These are phyloP conservation scores for Darksidea phi DNA, from an alignment of 495 filamentous ascomycete genomes.

Conservation along the genomic window DNA sequence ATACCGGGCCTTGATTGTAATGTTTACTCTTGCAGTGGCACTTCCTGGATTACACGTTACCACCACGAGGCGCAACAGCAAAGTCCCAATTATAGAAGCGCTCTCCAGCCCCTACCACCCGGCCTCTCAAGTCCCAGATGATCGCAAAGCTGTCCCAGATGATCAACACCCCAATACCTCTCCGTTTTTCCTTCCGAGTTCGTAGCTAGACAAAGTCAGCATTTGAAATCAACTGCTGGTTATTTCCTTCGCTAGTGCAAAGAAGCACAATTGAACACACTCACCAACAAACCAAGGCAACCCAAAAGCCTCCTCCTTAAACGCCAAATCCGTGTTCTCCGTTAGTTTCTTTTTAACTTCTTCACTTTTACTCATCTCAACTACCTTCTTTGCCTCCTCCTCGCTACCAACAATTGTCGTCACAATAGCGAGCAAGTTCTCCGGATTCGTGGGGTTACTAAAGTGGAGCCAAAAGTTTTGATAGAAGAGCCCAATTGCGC, in stretches of 20 bases:
- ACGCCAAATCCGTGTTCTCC: constrained; percentile 58
- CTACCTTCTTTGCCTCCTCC: constrained; percentile 45
- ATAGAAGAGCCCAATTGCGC: constrained; percentile 53
- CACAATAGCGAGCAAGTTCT: constrained; percentile 51
- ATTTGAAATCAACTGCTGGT: constrained; percentile 10
- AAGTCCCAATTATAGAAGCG: constrained; percentile 47
- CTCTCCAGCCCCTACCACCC: constrained; percentile 48
- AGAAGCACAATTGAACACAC: constrained; percentile 9
- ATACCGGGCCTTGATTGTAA: no score
- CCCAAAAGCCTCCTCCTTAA: constrained; percentile 66
- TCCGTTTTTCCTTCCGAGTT: constrained; percentile 60
- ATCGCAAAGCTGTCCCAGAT: constrained; percentile 62
- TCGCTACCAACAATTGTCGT: constrained; percentile 51
- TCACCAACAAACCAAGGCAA: constrained; percentile 68
- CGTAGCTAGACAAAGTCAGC: constrained; percentile 39
- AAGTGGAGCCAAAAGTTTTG: constrained; percentile 59
- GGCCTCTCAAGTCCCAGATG: constrained; percentile 58
- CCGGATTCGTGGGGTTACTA: constrained; percentile 50
- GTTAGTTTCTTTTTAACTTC: constrained; percentile 56
- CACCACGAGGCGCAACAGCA: background rate
- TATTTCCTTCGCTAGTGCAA: background rate
- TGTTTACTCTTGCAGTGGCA: no score
- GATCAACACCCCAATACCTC: constrained; percentile 69
- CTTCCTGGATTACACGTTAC: no score
- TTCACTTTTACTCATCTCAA: constrained; percentile 46